Evolutionary conservation across 768 basidiomycete genomes (phyloP).

Genomic region (Kwoniella pini): DNA sequence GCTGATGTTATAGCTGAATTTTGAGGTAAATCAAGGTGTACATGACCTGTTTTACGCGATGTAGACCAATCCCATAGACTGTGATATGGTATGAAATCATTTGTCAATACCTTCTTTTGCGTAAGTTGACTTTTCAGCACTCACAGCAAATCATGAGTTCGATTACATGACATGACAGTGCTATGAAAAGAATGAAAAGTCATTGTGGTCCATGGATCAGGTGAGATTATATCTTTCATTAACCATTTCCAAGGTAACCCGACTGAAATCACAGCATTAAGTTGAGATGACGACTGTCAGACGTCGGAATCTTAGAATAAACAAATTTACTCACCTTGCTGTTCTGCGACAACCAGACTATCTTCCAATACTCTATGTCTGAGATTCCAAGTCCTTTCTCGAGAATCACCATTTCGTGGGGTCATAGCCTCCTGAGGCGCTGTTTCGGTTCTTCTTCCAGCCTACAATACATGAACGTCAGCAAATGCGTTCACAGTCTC

Average conservation of each 20-base stretch:
- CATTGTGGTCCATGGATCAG: slow-evolving; percentile 38
- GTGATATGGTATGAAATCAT: not conserved
- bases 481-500: not conserved
- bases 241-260: slow-evolving; percentile 46
- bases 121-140: not conserved
- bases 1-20: slow-evolving; percentile 26
- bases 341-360: slow-evolving; percentile 42
- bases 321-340: slow-evolving; percentile 35
- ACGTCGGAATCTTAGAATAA: too few species aligned
- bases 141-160: slow-evolving; percentile 29
- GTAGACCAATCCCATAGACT: slow-evolving; percentile 44
- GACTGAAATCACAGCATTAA: slow-evolving; percentile 12
- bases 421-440: slow-evolving; percentile 8
- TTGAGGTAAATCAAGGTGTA: slow-evolving; percentile 28
- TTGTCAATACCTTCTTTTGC: not conserved
- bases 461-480: not conserved
- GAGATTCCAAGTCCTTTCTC: slow-evolving; percentile 27
- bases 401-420: slow-evolving; percentile 7
- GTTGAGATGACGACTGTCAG: not conserved
- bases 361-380: slow-evolving; percentile 44
- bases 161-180: slow-evolving; percentile 33
- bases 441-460: not conserved
- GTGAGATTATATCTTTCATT: slow-evolving; percentile 36
- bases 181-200: slow-evolving; percentile 36
- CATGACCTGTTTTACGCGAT: slow-evolving; percentile 27